Percentiles rank a stretch among this genome's conserved stretches.
phyloP scores from a whole-genome alignment of 352 stramenopile species.

The Pythium apleroticum region DNA sequence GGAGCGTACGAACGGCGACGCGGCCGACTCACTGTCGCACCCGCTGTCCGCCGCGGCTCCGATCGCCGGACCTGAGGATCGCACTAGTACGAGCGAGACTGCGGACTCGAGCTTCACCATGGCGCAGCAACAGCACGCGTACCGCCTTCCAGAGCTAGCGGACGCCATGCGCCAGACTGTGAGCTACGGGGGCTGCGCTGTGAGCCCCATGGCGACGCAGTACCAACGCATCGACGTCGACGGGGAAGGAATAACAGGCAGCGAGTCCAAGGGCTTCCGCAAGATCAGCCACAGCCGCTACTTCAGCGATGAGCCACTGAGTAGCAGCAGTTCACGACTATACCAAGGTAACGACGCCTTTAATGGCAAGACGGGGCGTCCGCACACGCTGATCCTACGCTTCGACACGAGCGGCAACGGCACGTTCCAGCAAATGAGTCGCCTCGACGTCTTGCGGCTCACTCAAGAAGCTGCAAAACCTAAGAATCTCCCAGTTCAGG shows the following conservation, averaged over 20 bases:
- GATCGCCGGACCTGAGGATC: background rate
- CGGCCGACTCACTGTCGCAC: background rate
- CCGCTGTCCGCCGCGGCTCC: background rate
- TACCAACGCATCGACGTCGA: conserved; percentile 45
- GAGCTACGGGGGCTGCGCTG: conserved; percentile 18
- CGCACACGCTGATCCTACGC: conserved; percentile 22
- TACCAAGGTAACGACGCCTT: conserved; percentile 24
- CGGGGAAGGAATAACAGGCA: conserved; percentile 1
- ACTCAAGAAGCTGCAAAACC: conserved; percentile 46
- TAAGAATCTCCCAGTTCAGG: background rate
- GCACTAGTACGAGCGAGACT: background rate
- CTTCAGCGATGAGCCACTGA: conserved; percentile 10
- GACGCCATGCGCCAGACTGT: conserved; percentile 33
- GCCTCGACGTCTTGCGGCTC: conserved; percentile 60
- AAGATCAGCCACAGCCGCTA: conserved; percentile 12
- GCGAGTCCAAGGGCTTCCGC: conserved; percentile 12
- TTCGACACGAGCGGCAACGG: conserved; percentile 59
- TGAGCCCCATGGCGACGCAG: conserved; percentile 16
- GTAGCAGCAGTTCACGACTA: conserved; percentile 19
- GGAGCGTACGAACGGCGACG: background rate
- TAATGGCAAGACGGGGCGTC: conserved; percentile 21
- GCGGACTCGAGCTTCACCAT: conserved; percentile 1
- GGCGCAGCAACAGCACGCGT: conserved; percentile 15
- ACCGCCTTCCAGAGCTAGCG: conserved; percentile 24
- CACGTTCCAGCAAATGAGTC: conserved; percentile 59